Evolutionary conservation across 306 rosid species (phyloP), one percentile per base, ranked within the genome.

Genomic region (Potentilla sterilis): DNA sequence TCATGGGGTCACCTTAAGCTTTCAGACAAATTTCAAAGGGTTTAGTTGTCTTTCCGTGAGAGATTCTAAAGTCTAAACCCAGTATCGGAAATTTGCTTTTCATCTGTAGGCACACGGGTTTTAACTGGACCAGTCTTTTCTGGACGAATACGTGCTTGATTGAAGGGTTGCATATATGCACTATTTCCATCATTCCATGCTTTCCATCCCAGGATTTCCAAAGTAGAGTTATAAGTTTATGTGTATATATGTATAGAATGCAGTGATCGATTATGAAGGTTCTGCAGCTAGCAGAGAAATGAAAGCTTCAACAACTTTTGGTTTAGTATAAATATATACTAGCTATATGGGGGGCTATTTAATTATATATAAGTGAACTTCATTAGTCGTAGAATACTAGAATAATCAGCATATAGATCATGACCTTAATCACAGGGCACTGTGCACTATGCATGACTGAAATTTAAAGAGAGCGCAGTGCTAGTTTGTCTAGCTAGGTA

Each of bases 1-100:
- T 48, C 14, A 70, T 73, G 79, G 69, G 81, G 49, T 74, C 79
- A 1, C 9, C 4, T n/a, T 12, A 9, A 37, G 32, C 7, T 54
- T 58, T 24, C 35, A 28, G 28, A 58, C 37, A 24, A 58, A 5
- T 4, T 24, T 2, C 42, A 64, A 64, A 5, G 22, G 22, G 68
- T 15, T 35, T 37, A 58, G 38, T 13, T 15, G 43, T 63, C 68
- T 63, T 63, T 35, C 40, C 24, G 42, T 5, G 67, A 3, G 35
- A 16, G 22, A 32, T 13, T 64, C 68, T 3, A 3, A 37, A 32
- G 13, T 35, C 68, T 9, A 15, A 37, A 16, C 43, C 44, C 7
- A 18, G 28, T 11, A 11, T 4, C 35, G 22, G 13, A 40, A 24
- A 22, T 42, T 59, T 47, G 67, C 72, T 66, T 75, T 75, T 18